Evolutionary conservation across 2,329 filamentous ascomycete species (phyloP), one percentile per base, ranked within the genome.

Genomic region (Fusarium pseudoanthophilum): DNA sequence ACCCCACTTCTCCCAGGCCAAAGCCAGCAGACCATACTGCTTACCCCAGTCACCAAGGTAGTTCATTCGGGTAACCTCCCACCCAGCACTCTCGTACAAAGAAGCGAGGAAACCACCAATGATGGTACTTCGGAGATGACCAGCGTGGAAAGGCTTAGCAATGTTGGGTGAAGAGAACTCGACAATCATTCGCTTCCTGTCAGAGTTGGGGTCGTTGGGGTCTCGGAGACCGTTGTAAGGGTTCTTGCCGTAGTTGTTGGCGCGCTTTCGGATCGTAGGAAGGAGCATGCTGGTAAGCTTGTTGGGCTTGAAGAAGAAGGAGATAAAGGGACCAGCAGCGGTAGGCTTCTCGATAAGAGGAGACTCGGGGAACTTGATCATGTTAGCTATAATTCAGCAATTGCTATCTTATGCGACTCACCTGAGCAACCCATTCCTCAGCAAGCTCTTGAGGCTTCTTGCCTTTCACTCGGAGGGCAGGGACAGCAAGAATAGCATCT

Each of bases 101-200:
- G 94, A 94, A 28, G 91, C 85, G 45, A 95, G 85, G 83, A 94
- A 95, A 43, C 92, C 92, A 55, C 92, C 92, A 69, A 95, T 94
- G 79, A 95, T 94, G 42, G 92, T 95, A 76, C 90, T 92, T 78
- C 93, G 88, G 77, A 95, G 84, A 81, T 95, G 92, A 18, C 92
- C 92, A 43, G 92, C 92, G 79, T 94, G 92, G 85, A 95, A 95
- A 30, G 92, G 93, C 83, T 95, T 95, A 51, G 93, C 93, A 67
- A 96, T 95, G 80, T 96, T 96, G 57, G 94, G 93, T 13, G 92
- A 95, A 13, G 92, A 94, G 82, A 95, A 96, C 79, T 96, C 93
- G 77, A 96, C 88, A 58, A 96, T 89, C 79, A 90, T 88, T 69
- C 87, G 88, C 86, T 93, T 93, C 76, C 85, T 85, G 70, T 88